These are phyloP conservation scores for Arthrobotrys entomopaga DNA, from an alignment of 2,329 filamentous ascomycete genomes.

Conservation along the genomic window DNA sequence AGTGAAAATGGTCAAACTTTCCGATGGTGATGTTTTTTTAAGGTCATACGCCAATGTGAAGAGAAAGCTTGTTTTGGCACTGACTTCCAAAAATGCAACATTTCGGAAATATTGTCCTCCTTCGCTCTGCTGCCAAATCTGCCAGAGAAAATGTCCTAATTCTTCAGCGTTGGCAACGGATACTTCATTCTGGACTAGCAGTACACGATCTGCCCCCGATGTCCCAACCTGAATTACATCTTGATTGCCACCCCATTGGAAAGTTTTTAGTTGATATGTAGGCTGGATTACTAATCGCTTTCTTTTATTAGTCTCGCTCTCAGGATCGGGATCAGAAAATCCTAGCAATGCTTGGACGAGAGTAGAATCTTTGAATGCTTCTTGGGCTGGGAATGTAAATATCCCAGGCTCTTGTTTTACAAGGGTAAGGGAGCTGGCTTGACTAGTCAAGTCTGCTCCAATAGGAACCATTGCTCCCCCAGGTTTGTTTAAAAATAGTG, in stretches of 20 bases:
- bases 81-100: background rate
- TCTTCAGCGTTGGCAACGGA: background rate
- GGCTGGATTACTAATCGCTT: background rate
- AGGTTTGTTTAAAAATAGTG: too few relatives aligned
- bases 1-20: background rate
- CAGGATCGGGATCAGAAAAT: background rate
- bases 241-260: background rate
- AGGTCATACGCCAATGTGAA: background rate
- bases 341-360: background rate
- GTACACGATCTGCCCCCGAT: background rate
- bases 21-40: background rate
- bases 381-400: background rate
- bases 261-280: background rate
- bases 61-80: background rate
- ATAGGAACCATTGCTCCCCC: too few relatives aligned
- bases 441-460: too few relatives aligned
- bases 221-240: background rate
- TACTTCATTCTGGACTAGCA: background rate
- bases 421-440: too few relatives aligned
- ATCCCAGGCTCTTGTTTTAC: too few relatives aligned
- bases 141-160: background rate
- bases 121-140: background rate
- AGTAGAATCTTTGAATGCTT: background rate
- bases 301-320: background rate
- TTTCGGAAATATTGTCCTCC: background rate